Evolutionary conservation across 257 asterid genomes (phyloP), one percentile per base, ranked within the genome.

Genomic region (Jaltomata sinuosa): DNA sequence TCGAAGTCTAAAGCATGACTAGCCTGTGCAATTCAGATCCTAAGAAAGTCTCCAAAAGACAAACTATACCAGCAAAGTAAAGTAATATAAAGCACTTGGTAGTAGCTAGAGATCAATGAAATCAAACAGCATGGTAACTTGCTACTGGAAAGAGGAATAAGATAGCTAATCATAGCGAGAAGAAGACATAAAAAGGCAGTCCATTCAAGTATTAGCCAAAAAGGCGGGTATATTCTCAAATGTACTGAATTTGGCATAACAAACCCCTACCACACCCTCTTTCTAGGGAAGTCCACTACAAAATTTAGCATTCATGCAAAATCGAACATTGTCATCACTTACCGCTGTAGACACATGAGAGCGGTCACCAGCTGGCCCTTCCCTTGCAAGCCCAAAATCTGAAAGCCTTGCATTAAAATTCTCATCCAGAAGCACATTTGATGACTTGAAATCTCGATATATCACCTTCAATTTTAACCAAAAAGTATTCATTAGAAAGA

Each of bases 341-440:
- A 95, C 98, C 25, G 96, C 99, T 1, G 99, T 95, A 79, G 99
- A 95, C 38, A 95, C 99, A 45, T 95, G 99, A 87, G 95, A 89
- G 32, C 40, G 92, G 82, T 89, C 95, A 49, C 93, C 98, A 11
- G 84, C 78, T 22, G 99, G 99, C 25, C 99, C 99, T 89, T 94
- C 99, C 89, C 99, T 92, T 74, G 99, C 99, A 84, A 95, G 97
- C 83, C 99, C 99, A 84, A 95, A 95, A 90, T 95, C 98, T 0
- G 99, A 95, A 82, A 95, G 92, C 89, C 89, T 95, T 18, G 99
- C 89, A 29, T 85, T 91, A 87, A 95, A 94, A 53, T 93, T 91
- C 91, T 89, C 88, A 90, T 94, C 98, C 91, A 95, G 87, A 19
- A 95, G 94, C 80, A 95, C 91, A 62, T 95, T 95, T 16, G 99